Percentiles rank a stretch among this genome's conserved stretches.
Evolutionary conservation across 129 eudicot species (phyloP).

Genomic region (Lonicera japonica): DNA sequence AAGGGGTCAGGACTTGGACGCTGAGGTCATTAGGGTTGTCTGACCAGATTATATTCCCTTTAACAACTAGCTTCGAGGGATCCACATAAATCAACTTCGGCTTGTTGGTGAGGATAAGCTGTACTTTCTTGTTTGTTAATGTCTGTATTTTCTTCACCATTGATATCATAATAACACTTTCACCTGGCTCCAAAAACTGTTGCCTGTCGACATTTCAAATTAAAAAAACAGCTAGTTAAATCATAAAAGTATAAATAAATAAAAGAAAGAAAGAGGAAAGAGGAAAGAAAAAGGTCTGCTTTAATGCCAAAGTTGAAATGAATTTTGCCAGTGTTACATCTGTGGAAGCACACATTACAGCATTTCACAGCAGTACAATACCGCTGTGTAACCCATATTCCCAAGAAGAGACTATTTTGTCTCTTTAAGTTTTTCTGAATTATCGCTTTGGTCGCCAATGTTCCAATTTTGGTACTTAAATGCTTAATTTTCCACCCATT

Average conservation of each 20-base stretch:
- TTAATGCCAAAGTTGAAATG: too few relatives aligned
- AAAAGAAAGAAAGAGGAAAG: neutral
- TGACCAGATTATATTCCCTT: constrained; percentile 87
- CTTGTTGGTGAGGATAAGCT: constrained; percentile 91
- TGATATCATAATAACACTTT: constrained; percentile 90
- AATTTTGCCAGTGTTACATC: too few relatives aligned
- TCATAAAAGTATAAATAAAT: constrained; percentile 1
- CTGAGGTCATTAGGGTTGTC: constrained; percentile 87
- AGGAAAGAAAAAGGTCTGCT: too few relatives aligned
- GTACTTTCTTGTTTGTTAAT: constrained; percentile 87
- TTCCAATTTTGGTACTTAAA: too few relatives aligned
- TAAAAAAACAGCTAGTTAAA: too few relatives aligned
- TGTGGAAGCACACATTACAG: too few relatives aligned
- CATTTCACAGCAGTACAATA: too few relatives aligned
- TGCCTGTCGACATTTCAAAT: constrained; percentile 45
- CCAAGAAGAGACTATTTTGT: too few relatives aligned
- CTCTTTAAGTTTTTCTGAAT: too few relatives aligned
- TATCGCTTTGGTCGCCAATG: too few relatives aligned
- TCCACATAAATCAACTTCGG: constrained; percentile 86
- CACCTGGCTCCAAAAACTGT: constrained; percentile 89
- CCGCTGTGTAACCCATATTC: too few relatives aligned
- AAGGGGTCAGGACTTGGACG: constrained; percentile 73
- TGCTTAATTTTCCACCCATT: too few relatives aligned
- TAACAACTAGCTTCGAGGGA: constrained; percentile 73
- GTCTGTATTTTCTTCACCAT: constrained; percentile 92